Evolutionary conservation across 164 flowering plant species (phyloP), one percentile per base, ranked within the genome.

Genomic region (Nymphaea thermarum): DNA sequence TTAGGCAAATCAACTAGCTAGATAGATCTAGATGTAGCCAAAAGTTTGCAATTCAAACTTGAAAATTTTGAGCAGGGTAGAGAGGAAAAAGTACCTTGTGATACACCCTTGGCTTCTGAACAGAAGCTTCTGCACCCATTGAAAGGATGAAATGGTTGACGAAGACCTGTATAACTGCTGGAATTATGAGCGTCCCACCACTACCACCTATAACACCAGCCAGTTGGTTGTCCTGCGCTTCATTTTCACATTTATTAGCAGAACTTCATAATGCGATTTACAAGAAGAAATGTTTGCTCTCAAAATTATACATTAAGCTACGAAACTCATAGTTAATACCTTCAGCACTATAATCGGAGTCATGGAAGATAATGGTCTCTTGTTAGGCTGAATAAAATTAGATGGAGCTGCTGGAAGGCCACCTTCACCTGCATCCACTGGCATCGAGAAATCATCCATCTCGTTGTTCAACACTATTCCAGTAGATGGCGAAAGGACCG

Each of bases 361-460:
- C 98, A 95, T 92, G 66, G 98, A 88, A 68, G 99, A 95, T 55
- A 95, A 75, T 6, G 99, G 96, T 69, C 97, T 82, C 77, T 95
- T 95, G 62, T 82, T 85, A 15, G 98, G 93, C 77, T 68, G 60
- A 62, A 92, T 84, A 65, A 84, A 92, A 80, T 95, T 92, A 63
- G 94, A 66, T 8, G 97, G 97, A 63, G 93, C 84, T 5, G 99
- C 97, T 69, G 97, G 96, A 63, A 92, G 97, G 59, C 41, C 75
- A 67, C 85, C 91, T 0, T 80, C 79, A 8, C 77, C 65, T 36
- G 70, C 67, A 36, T 88, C 93, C 0, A 88, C 79, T 2, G 98
- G 97, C 2, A 74, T 76, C 3, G 99, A 90, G 81, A 95, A 95
- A 71, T 95, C 99, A 60, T 68, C 94, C 99, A 95, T 92, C 82